phyloP scores from a whole-genome alignment of 164 flowering plant genomes.

The Cinnamomum chago region DNA sequence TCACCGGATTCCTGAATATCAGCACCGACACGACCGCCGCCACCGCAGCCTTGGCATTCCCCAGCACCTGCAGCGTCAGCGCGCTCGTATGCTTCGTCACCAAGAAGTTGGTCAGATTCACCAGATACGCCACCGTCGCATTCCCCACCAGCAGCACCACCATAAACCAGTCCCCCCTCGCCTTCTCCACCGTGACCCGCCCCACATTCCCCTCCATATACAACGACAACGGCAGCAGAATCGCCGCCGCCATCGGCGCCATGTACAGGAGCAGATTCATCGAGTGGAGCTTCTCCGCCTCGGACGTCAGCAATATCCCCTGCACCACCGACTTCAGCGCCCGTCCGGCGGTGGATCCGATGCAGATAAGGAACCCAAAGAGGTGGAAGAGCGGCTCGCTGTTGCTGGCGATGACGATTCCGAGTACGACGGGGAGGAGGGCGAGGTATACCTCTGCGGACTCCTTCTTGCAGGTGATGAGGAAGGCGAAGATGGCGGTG shows the following conservation, averaged over 20 bases:
- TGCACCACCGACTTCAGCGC: conserved; percentile 92
- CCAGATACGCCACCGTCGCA: conserved; percentile 94
- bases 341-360: conserved; percentile 84
- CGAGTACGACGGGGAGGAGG: conserved; percentile 77
- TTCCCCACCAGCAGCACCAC: conserved; percentile 66
- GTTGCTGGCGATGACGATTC: conserved; percentile 80
- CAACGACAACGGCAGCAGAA: conserved; percentile 68
- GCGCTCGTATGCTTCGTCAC: conserved; percentile 97
- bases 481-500: conserved; percentile 84
- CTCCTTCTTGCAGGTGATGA: conserved; percentile 76
- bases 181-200: conserved; percentile 54
- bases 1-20: conserved; percentile 92
- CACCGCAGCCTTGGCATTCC: conserved; percentile 94
- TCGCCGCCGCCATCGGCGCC: conserved; percentile 93
- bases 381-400: conserved; percentile 85
- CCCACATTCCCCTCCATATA: conserved; percentile 82
- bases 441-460: conserved; percentile 68
- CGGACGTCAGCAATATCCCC: conserved; percentile 67
- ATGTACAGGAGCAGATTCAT: conserved; percentile 88
- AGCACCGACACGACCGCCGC: conserved; percentile 91
- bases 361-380: conserved; percentile 73
- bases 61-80: conserved; percentile 83
- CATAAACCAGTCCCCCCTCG: conserved; percentile 42
- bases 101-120: conserved; percentile 83
- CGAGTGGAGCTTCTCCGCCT: conserved; percentile 77